Base-by-base conservation (phyloP, 169 alveolate genomes). In the Theileria orientalis region DNA sequence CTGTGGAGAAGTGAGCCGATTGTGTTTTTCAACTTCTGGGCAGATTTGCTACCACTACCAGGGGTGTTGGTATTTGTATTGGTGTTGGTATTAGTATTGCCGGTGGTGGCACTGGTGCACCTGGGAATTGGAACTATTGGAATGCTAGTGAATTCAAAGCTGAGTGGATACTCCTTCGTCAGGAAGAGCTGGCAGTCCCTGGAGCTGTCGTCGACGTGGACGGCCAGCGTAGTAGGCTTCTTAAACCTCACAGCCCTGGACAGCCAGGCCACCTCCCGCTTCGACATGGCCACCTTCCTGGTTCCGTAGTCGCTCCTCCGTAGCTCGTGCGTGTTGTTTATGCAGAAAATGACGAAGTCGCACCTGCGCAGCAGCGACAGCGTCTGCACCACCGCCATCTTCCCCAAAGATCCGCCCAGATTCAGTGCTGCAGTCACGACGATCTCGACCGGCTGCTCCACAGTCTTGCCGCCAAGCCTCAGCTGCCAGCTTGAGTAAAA, bases 331-430 rank as follows among this genome's bases (percentile, higher is more conserved):
- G 23, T 32, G 59, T 71, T 52, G 3, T 66, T 33, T 5, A 33
- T n/a, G 35, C 86, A 78, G 70, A 78, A 64, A 37, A 78, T 44
- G 1, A 52, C 68, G 40, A 70, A n/a, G 33, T 78, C 86, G 2
- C 79, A 62, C 27, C 61, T 78, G 7, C 83, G 72, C 0, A 70
- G 32, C 62, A 78, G 44, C 30, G 32, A 16, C 35, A 44, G 37
- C 9, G 86, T 78, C 44, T 78, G 86, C 33, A 51, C 3, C 19
- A 73, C 61, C 7, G 86, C 69, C 2, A 62, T 41, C 29, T 41
- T 78, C 13, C 86, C 86, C 14, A 78, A 40, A 41, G 80, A 68
- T 16, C 86, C 86, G 1, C 86, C 86, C 44, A 78, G 35, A 59
- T 78, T 78, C 69, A 78, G 51, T 6, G 86, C 77, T 14, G 86